Evolutionary conservation across 305 asterid genomes (phyloP).

Genomic region (Fraxinus xanthoxyloides): DNA sequence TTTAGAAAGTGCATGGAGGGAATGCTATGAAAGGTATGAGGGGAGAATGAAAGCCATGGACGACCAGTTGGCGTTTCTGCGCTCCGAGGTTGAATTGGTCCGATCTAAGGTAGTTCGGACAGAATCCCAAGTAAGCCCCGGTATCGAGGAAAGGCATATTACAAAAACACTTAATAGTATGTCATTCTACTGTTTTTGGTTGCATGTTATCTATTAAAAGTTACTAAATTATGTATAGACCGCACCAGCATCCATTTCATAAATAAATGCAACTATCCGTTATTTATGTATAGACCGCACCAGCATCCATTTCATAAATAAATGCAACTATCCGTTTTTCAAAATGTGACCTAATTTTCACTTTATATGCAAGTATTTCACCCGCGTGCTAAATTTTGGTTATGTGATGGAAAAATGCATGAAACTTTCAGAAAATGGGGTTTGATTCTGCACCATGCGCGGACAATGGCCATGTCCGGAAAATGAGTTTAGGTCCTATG

Average conservation of each 20-base stretch:
- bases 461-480: not conserved
- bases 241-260: not conserved
- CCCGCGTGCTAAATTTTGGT: not conserved
- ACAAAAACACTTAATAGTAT: not conserved
- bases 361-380: not conserved
- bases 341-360: not conserved
- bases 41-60: conserved; percentile 5
- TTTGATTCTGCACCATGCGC: not conserved
- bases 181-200: not conserved
- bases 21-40: conserved; percentile 1
- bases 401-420: not conserved
- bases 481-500: not conserved
- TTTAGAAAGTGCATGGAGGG: conserved; percentile 1
- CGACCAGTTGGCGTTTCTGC: not conserved
- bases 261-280: not conserved
- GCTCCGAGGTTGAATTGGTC: not conserved
- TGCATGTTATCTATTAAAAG: not conserved
- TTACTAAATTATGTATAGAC: not conserved
- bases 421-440: not conserved
- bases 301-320: not conserved
- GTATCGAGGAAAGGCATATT: not conserved
- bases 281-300: not conserved
- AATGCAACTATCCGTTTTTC: not conserved
- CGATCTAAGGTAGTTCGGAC: not conserved
- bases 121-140: not conserved